A percentile compares a stretch with the other conserved stretches of the same genome.
These are phyloP conservation scores for Ceratocystis ficicola DNA, from an alignment of 2,329 filamentous ascomycete genomes.

Conservation along the genomic window DNA sequence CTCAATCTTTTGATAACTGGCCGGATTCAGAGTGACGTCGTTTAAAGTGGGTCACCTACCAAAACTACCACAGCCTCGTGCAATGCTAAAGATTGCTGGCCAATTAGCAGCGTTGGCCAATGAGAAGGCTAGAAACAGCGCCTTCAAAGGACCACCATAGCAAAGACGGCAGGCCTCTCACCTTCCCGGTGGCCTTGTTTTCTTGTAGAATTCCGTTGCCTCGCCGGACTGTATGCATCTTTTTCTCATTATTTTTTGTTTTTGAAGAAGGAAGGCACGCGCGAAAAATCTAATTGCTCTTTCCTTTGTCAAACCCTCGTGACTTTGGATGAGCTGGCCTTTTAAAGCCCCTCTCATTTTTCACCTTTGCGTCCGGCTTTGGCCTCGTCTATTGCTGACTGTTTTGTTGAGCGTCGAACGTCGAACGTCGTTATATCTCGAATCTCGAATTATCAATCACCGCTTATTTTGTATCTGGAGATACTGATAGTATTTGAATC, in stretches of 20 bases:
- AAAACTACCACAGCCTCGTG: neutral
- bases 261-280: neutral
- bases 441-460: too few relatives aligned
- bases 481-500: neutral
- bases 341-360: neutral
- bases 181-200: neutral
- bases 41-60: neutral
- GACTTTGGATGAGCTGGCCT: neutral
- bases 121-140: neutral
- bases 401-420: neutral
- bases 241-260: neutral
- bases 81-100: neutral
- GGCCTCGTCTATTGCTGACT: neutral
- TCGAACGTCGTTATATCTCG: neutral
- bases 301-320: conserved; percentile 1
- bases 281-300: neutral
- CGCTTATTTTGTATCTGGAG: too few relatives aligned
- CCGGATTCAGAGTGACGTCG: conserved; percentile 6
- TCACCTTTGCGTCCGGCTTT: neutral
- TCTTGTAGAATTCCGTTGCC: neutral
- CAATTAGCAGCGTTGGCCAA: conserved; percentile 8
- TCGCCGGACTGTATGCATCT: neutral
- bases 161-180: neutral
- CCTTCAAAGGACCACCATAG: neutral
- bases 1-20: neutral